Conservation (phyloP, 1,284 basidiomycete species). For the Cutaneotrichosporon sp. region DNA sequence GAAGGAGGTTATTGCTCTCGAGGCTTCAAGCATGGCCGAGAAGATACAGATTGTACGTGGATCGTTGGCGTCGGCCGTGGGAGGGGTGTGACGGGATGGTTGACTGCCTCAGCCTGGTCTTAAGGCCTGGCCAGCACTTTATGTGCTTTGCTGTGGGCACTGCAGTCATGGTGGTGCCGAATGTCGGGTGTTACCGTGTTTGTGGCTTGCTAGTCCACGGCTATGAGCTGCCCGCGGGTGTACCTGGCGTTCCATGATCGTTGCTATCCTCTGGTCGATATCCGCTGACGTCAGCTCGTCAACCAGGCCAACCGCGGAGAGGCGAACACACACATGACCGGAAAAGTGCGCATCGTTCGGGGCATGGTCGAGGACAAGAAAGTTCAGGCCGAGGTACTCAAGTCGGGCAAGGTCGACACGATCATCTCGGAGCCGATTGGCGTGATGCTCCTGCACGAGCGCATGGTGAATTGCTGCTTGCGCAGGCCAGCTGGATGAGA, state of each 20-base stretch:
- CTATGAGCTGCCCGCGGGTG: no score
- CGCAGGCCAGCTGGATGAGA: not conserved
- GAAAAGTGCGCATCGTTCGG: slow-evolving; percentile 38
- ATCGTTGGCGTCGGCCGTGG: no score
- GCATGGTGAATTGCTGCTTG: slow-evolving; percentile 48
- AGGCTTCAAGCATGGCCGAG: slow-evolving; percentile 53
- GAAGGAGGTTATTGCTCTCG: slow-evolving; percentile 51
- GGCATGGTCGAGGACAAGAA: slow-evolving; percentile 45
- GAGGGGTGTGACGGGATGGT: not conserved
- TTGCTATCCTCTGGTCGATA: no score
- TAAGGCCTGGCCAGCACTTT: not conserved
- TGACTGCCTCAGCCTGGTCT: not conserved
- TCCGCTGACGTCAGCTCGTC: slow-evolving; percentile 35
- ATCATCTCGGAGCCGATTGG: slow-evolving; percentile 55
- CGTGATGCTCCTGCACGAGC: slow-evolving; percentile 53
- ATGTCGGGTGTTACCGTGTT: no score
- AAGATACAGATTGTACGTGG: slow-evolving; percentile 48
- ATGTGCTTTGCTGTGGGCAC: not conserved
- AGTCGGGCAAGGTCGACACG: slow-evolving; percentile 50
- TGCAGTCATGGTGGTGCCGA: no score
- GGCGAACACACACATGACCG: slow-evolving; percentile 38
- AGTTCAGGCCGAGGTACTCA: slow-evolving; percentile 37
- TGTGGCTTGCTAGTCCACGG: no score
- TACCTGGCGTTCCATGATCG: no score
- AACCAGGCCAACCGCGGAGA: slow-evolving; percentile 39